phyloP scores from a whole-genome alignment of 108 stramenopile species.

The Licmophora abbreviata region DNA sequence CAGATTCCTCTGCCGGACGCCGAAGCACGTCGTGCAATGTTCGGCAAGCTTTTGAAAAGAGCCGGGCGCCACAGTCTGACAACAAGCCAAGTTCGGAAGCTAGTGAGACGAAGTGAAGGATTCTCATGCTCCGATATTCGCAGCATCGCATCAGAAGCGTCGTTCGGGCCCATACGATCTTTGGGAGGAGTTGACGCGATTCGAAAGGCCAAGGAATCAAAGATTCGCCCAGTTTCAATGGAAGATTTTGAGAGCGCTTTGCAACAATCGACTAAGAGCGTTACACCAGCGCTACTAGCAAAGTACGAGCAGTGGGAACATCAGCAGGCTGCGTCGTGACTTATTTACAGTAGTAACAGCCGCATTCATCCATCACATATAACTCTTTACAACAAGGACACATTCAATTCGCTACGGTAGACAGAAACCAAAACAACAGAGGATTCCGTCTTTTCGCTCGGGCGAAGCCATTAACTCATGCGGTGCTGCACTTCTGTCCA shows the following conservation, averaged over 20 bases:
- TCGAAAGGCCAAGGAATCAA: conserved; percentile 17
- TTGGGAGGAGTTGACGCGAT: conserved; percentile 39
- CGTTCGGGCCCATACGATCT: conserved; percentile 53
- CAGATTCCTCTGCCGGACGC: conserved; percentile 86
- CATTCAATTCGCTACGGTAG: too few relatives aligned
- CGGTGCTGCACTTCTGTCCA: too few relatives aligned
- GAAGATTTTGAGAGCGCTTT: conserved; percentile 50
- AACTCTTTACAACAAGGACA: too few relatives aligned
- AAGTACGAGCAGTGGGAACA: conserved; percentile 45
- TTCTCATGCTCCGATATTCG: conserved; percentile 60
- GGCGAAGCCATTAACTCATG: too few relatives aligned
- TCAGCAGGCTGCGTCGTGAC: conserved; percentile 39
- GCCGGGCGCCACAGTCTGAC: conserved; percentile 27
- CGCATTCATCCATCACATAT: too few relatives aligned
- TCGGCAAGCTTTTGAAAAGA: conserved; percentile 38
- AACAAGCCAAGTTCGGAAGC: conserved; percentile 8
- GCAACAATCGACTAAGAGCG: conserved; percentile 38
- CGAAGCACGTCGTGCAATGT: conserved; percentile 39
- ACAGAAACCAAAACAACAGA: too few relatives aligned
- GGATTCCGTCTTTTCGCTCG: too few relatives aligned
- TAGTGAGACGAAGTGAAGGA: conserved; percentile 39
- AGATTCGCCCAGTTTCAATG: conserved; percentile 39
- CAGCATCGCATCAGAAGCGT: conserved; percentile 47
- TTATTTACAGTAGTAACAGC: too few relatives aligned
- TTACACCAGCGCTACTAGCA: conserved; percentile 24